Base-by-base conservation (phyloP, 208 protist species). In the Crithidia brevicula region DNA sequence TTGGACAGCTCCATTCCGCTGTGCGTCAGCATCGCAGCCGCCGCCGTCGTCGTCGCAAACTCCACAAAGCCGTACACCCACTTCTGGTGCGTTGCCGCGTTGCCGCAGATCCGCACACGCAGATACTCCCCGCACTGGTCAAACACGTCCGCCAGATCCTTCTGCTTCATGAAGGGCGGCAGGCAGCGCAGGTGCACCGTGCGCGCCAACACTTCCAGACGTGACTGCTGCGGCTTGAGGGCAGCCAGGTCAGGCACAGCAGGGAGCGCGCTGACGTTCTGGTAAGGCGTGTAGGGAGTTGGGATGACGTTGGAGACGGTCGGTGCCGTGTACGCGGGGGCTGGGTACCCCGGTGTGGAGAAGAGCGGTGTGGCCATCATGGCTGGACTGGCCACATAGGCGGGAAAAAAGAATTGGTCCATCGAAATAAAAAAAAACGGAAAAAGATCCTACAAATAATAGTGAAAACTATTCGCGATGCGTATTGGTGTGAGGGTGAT, bases 61-160 rank as follows among this genome's bases (percentile, higher is more conserved):
- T 90, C 81, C 9, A 87, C 81, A 58, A 90, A 90, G 50, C 79
- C 79, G 67, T 90, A 90, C 42, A 90, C 66, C 79, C 79, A 82
- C 47, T 87, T 81, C 54, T 87, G 81, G 27, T 72, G 67, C 33
- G 71, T 76, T 1, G 61, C 61, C 11, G 67, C 57, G 64, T 81
- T 83, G 5, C 84, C 81, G 49, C 84, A 85, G 25, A 87, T 77
- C 49, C 80, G 77, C 40, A 84, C 77, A 8, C 83, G 75, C 22
- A 72, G 67, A 59, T 74, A 83, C 31, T 65, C 50, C 2, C 83
- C 80, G 51, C 79, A 83, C 58, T 71, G 70, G 10, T 58, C 51
- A 36, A 77, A 82, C 25, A 89, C 56, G 15, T 65, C 70, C 4
- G 80, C 83, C 23, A 89, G 75, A 27, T 75, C 68, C 34, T 60